Evolutionary conservation across 108 stramenopile genomes (phyloP).

Genomic region (Halocafeteria seosinensis): DNA sequence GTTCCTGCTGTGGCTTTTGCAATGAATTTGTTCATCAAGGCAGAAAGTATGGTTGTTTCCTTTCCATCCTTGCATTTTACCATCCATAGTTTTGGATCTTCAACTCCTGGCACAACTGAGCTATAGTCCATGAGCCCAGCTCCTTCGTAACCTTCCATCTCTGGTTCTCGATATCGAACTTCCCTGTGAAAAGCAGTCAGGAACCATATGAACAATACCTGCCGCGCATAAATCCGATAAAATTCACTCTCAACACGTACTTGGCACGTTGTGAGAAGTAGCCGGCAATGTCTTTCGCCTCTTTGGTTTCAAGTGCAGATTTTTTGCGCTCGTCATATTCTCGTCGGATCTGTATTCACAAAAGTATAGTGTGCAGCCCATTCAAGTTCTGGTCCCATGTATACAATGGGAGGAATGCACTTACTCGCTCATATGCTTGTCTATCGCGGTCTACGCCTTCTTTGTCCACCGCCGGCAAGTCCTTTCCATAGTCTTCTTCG

Average conservation of each 20-base stretch:
- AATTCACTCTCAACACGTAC: constrained; percentile 17
- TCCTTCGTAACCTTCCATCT: constrained; percentile 23
- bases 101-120: constrained; percentile 64
- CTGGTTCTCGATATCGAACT: constrained; percentile 4
- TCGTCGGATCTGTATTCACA: background rate
- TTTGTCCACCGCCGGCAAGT: background rate
- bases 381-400: background rate
- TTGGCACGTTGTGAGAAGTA: background rate
- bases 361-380: no score
- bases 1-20: constrained; percentile 20
- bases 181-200: background rate
- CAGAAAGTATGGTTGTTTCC: constrained; percentile 63
- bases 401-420: background rate
- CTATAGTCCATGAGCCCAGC: constrained; percentile 48
- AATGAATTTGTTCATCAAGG: constrained; percentile 82
- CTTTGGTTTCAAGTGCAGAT: background rate
- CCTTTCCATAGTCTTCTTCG: background rate
- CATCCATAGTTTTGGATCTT: constrained; percentile 83
- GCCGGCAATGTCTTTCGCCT: constrained; percentile 2
- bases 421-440: background rate
- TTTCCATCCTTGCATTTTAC: constrained; percentile 64
- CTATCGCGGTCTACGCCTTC: background rate
- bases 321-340: background rate
- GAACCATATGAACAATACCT: background rate
- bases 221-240: constrained; percentile 10